phyloP scores from a whole-genome alignment of 768 basidiomycete species.

The Lyophyllum shimeji region DNA sequence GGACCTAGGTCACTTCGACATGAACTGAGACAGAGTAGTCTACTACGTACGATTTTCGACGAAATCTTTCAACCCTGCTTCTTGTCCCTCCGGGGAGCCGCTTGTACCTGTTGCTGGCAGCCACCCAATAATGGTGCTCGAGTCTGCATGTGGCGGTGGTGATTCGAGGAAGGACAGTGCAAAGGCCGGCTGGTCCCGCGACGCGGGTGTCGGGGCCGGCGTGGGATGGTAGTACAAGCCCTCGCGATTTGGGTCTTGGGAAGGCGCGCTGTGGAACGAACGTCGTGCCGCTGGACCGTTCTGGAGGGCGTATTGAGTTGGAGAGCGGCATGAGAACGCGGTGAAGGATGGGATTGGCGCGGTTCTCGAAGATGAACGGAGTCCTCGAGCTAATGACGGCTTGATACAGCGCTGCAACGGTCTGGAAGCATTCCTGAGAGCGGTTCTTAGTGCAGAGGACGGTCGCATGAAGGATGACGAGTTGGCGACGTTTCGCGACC shows the following conservation, averaged over 20 bases:
- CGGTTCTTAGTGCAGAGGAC: not conserved
- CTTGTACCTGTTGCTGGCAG: slow-evolving; percentile 49
- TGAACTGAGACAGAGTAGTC: not conserved
- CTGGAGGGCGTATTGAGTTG: not conserved
- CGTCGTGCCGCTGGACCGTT: not conserved
- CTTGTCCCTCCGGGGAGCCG: slow-evolving; percentile 16
- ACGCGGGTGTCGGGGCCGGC: slow-evolving; percentile 49
- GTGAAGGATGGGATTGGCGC: not conserved
- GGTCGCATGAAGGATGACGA: not conserved
- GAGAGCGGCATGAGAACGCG: not conserved
- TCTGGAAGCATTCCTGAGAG: not conserved
- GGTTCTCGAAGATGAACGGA: not conserved
- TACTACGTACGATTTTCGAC: slow-evolving; percentile 66
- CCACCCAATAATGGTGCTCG: slow-evolving; percentile 66
- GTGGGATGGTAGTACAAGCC: slow-evolving; percentile 73
- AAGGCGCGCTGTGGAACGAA: slow-evolving; percentile 8
- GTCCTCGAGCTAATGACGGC: no score
- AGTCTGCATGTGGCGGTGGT: slow-evolving; percentile 43
- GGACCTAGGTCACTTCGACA: not conserved
- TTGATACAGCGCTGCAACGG: not conserved
- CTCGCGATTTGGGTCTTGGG: slow-evolving; percentile 55
- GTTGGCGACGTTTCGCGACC: no score
- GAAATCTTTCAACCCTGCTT: slow-evolving; percentile 69
- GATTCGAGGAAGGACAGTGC: slow-evolving; percentile 63
- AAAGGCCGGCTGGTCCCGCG: slow-evolving; percentile 46